Percentiles rank a stretch among this genome's conserved stretches.
phyloP scores from a whole-genome alignment of 306 rosid genomes.

The Cucurbita argyrosperma region DNA sequence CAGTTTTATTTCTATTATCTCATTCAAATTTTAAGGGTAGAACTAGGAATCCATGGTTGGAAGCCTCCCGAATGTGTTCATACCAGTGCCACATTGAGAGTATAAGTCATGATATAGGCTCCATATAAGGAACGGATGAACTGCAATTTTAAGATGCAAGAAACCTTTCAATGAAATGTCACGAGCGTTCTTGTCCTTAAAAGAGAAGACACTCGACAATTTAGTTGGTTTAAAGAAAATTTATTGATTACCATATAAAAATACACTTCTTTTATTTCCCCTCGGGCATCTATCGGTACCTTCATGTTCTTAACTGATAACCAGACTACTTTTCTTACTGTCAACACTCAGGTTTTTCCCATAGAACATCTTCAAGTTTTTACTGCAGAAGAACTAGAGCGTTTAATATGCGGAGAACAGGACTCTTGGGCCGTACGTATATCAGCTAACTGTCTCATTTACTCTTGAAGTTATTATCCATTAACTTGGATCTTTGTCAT shows the following conservation, averaged over 20 bases:
- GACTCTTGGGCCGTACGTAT: conserved; percentile 80
- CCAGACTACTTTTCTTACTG: not conserved
- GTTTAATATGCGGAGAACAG: conserved; percentile 69
- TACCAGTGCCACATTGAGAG: not conserved
- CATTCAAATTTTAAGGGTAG: not conserved
- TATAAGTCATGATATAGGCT: not conserved
- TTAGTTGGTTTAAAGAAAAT: not conserved
- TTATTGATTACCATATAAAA: not conserved
- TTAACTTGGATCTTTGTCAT: not conserved
- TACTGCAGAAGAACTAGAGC: conserved; percentile 77
- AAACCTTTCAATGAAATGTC: not conserved
- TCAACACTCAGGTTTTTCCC: conserved; percentile 55
- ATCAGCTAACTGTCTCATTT: conserved; percentile 3
- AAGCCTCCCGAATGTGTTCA: not conserved
- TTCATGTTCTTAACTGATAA: not conserved
- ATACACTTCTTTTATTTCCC: not conserved
- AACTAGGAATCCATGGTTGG: not conserved
- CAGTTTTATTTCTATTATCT: not conserved
- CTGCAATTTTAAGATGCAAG: not conserved
- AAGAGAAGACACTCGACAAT: not conserved
- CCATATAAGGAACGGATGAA: not conserved
- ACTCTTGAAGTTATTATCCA: not conserved
- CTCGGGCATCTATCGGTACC: not conserved
- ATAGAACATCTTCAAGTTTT: conserved; percentile 60
- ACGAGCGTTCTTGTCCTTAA: not conserved